A percentile compares a stretch with the other conserved stretches of the same genome.
Evolutionary conservation across 2,329 filamentous ascomycete genomes (phyloP).

Genomic region (Aspergillus melleus): DNA sequence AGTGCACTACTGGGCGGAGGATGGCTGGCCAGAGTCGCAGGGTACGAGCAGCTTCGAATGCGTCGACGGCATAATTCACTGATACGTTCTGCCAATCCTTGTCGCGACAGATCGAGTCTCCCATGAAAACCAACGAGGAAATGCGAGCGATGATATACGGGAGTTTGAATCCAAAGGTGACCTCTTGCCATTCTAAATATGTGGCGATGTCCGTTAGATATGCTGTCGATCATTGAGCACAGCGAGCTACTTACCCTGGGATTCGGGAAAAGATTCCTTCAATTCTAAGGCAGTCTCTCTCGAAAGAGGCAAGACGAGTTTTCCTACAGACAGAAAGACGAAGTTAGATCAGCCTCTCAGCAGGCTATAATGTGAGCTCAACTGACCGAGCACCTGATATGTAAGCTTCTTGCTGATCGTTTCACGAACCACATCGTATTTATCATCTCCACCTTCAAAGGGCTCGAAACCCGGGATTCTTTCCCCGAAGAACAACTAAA

Average conservation of each 20-base stretch:
- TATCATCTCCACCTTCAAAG: conserved; percentile 21
- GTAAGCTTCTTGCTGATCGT: conserved; percentile 33
- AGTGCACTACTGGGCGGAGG: conserved; percentile 46
- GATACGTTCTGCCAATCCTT: conserved; percentile 54
- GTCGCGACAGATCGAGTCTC: conserved; percentile 51
- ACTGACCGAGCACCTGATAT: conserved; percentile 28
- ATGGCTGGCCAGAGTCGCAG: conserved; percentile 46
- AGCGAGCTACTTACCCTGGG: conserved; percentile 23
- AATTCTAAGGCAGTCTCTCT: conserved; percentile 25
- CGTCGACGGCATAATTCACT: conserved; percentile 21
- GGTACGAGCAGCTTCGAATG: conserved; percentile 30
- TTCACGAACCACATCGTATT: conserved; percentile 17
- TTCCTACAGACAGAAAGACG: conserved; percentile 15
- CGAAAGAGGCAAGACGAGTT: conserved; percentile 28
- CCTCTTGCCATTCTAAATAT: conserved; percentile 53
- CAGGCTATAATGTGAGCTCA: not conserved
- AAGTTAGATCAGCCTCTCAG: not conserved
- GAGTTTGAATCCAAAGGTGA: conserved; percentile 55
- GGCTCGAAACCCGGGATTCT: conserved; percentile 32
- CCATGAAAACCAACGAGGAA: conserved; percentile 57
- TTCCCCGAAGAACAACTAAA: conserved; percentile 29
- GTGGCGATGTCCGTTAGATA: not conserved
- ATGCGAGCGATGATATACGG: conserved; percentile 55
- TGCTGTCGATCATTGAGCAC: not conserved
- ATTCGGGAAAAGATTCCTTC: conserved; percentile 23